Conservation (phyloP, 805 yeast genomes). For the Brettanomyces sp. region DNA sequence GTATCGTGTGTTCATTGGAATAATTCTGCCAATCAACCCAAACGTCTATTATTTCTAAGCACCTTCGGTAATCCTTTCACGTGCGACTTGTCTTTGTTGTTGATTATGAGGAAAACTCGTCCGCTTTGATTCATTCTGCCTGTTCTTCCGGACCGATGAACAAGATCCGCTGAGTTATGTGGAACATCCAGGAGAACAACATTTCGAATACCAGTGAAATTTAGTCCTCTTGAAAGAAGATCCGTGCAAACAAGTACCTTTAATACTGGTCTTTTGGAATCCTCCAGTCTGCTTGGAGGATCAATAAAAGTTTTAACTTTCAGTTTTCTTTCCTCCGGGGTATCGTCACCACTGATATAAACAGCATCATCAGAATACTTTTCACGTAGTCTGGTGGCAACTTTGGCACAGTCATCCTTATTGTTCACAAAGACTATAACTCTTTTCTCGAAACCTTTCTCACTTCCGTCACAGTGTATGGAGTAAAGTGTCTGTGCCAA, state of each 20-base stretch:
- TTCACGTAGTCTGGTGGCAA: conserved; percentile 44
- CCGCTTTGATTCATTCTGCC: conserved; percentile 89
- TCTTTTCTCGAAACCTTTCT: conserved; percentile 65
- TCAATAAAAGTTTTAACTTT: conserved; percentile 55
- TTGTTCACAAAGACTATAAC: conserved; percentile 79
- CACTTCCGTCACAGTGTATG: conserved; percentile 75
- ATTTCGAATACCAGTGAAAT: conserved; percentile 73
- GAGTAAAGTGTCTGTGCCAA: conserved; percentile 84
- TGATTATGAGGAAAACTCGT: conserved; percentile 72
- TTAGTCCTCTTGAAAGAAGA: conserved; percentile 81
- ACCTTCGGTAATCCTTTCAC: conserved; percentile 71
- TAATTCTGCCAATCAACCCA: conserved; percentile 11
- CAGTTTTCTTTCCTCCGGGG: conserved; percentile 46
- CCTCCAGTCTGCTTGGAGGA: conserved; percentile 41
- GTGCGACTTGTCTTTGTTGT: conserved; percentile 63
- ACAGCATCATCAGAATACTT: conserved; percentile 49
- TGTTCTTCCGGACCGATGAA: conserved; percentile 90
- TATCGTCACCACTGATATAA: conserved; percentile 60
- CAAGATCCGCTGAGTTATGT: conserved; percentile 69
- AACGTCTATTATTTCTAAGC: conserved; percentile 39
- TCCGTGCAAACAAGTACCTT: conserved; percentile 83
- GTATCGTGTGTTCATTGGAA: not conserved
- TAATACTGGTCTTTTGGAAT: conserved; percentile 26
- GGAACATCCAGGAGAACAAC: conserved; percentile 84
- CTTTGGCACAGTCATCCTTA: conserved; percentile 49